A percentile compares a stretch with the other conserved stretches of the same genome.
These are phyloP conservation scores for Trypanosoma vivax DNA, from an alignment of 208 protist species.

Conservation along the genomic window DNA sequence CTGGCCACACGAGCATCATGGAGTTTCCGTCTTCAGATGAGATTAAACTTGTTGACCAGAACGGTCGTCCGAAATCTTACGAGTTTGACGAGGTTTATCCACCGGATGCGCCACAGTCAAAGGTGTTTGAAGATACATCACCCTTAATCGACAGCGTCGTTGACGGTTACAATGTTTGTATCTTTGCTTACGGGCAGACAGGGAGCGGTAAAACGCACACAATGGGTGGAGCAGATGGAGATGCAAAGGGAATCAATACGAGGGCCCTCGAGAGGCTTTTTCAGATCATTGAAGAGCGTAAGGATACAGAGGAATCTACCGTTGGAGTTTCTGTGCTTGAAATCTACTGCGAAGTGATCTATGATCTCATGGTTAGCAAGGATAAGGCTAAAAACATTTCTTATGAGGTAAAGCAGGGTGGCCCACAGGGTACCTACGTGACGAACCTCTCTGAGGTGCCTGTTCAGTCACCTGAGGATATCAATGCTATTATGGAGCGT, in stretches of 20 bases:
- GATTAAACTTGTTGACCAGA: constrained; percentile 69
- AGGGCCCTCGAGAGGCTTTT: constrained; percentile 85
- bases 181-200: constrained; percentile 93
- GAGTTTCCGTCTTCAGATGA: constrained; percentile 73
- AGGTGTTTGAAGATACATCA: constrained; percentile 89
- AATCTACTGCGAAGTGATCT: constrained; percentile 89
- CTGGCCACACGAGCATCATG: constrained; percentile 73
- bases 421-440: constrained; percentile 85
- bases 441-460: constrained; percentile 79
- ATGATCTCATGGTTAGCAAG: constrained; percentile 72
- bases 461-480: constrained; percentile 63
- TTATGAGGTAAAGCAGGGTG: constrained; percentile 88
- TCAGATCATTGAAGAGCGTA: constrained; percentile 82
- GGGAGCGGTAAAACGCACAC: constrained; percentile 90
- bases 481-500: constrained; percentile 75
- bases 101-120: constrained; percentile 58
- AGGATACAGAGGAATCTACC: constrained; percentile 75
- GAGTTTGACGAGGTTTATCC: constrained; percentile 90
- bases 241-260: constrained; percentile 84
- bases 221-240: constrained; percentile 75
- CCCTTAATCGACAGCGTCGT: constrained; percentile 92
- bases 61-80: constrained; percentile 79
- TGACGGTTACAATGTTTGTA: constrained; percentile 92
- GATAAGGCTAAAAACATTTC: constrained; percentile 37
- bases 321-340: constrained; percentile 84